Percentiles rank a stretch among this genome's conserved stretches.
Evolutionary conservation across 345 rosid species (phyloP).

Genomic region (Euphorbia lathyris): DNA sequence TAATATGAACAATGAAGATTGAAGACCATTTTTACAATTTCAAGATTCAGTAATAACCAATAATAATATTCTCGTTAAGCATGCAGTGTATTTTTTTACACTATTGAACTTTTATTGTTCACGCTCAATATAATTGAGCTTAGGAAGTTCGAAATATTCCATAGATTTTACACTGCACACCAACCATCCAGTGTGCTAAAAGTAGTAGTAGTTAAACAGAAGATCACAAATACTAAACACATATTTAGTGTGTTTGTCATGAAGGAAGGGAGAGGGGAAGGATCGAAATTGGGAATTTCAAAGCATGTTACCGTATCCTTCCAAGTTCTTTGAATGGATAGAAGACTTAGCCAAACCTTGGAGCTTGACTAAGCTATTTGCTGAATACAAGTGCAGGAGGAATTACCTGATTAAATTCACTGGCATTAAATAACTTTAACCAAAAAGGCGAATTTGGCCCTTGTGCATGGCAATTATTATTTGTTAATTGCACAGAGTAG

Average conservation of each 20-base stretch:
- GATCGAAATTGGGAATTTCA: too few species aligned
- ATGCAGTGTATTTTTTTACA: not conserved
- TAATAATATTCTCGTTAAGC: not conserved
- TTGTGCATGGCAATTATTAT: too few species aligned
- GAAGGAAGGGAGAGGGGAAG: too few species aligned
- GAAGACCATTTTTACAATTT: not conserved
- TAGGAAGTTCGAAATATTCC: not conserved
- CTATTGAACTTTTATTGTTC: not conserved
- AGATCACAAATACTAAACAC: too few species aligned
- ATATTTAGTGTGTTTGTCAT: too few species aligned
- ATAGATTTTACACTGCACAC: too few species aligned
- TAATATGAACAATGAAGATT: not conserved
- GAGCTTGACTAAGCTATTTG: not conserved
- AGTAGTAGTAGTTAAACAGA: too few species aligned
- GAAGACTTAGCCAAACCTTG: not conserved
- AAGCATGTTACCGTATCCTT: not conserved
- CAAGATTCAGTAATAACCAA: not conserved
- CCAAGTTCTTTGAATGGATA: not conserved
- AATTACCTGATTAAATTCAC: constrained; percentile 91
- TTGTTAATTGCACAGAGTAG: too few species aligned
- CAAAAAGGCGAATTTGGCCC: constrained; percentile 86
- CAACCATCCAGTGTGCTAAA: too few species aligned
- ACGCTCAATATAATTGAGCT: not conserved
- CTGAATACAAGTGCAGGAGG: not conserved
- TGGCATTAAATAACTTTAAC: constrained; percentile 90